Base-by-base conservation (phyloP, 2,329 filamentous ascomycete genomes). In the Monilinia polystroma region DNA sequence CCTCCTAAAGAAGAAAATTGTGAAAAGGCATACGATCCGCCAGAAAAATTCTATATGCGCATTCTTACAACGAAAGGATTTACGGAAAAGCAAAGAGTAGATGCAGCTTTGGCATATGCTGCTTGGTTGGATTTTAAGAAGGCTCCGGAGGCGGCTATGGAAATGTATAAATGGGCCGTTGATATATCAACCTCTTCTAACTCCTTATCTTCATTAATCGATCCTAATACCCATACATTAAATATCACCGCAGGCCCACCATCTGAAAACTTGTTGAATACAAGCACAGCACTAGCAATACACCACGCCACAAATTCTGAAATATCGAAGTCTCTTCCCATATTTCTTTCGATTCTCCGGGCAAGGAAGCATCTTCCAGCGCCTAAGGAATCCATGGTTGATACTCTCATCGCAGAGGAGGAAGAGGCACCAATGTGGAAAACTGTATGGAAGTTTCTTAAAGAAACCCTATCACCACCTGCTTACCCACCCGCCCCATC, bases 71-170 rank as follows among this genome's bases (percentile, higher is more conserved):
- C 91, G 0, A 84, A 85, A 65, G 94, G 94, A 1, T 91, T 98
- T 73, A 89, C 85, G 0, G 83, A 86, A n/a, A 84, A 87, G 66
- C 92, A 98, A 77, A 88, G 87, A 73, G 81, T 97, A 63, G 88
- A 94, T 67, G 93, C 93, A 4, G 90, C 91, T 4, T 80, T 97
- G 53, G 89, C 89, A 1, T 96, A 93, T 76, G 94, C 90, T 2
- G 89, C 91, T 65, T 97, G 91, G 85, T 82, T 96, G 51, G 90
- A 93, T 71, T 94, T 87, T 79, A 94, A 93, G 79, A 82, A 85
- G 1, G 77, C 87, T 35, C 79, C 83, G 1, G 85, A 87, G 4
- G 87, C 85, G 0, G 89, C 92, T 0, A 83, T 87, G 65, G 86
- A 90, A 69, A 87, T 93, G 80, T 93, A 92, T 77, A 82, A 83